A percentile compares a stretch with the other conserved stretches of the same genome.
Evolutionary conservation across 331 rosid genomes (phyloP).

Genomic region (Acacia pycnantha): DNA sequence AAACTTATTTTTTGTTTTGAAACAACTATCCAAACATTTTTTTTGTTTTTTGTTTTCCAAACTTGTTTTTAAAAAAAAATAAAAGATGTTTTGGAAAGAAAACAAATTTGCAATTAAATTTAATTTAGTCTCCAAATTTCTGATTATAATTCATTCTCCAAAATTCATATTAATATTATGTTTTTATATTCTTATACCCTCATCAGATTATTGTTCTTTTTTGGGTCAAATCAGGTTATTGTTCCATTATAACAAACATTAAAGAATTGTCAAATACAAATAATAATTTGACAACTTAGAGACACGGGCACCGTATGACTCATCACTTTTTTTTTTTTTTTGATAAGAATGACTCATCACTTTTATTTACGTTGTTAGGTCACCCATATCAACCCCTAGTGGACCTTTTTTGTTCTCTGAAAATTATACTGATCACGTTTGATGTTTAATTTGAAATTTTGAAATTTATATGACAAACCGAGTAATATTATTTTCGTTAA

Average conservation of each 20-base stretch:
- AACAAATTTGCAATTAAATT: too few species aligned
- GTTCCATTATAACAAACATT: background rate
- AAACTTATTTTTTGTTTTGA: too few species aligned
- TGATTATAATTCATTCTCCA: too few species aligned
- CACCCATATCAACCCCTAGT: background rate
- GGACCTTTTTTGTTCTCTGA: background rate
- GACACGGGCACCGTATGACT: background rate
- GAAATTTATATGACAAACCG: background rate
- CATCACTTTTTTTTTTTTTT: too few species aligned
- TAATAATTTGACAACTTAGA: background rate
- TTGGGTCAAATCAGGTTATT: too few species aligned
- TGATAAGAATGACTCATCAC: background rate
- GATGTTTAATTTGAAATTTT: background rate
- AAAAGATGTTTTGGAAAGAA: too few species aligned
- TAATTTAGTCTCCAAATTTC: too few species aligned
- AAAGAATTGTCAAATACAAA: too few species aligned
- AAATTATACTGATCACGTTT: background rate
- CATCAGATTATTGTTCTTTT: background rate
- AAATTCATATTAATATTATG: background rate
- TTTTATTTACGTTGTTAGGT: background rate
- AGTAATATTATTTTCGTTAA: background rate
- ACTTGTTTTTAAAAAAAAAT: too few species aligned
- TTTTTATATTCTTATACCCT: background rate
- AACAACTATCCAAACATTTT: too few species aligned
- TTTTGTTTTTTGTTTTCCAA: too few species aligned